Base-by-base conservation (phyloP, 495 filamentous ascomycete species). In the Ramalina peruviana region DNA sequence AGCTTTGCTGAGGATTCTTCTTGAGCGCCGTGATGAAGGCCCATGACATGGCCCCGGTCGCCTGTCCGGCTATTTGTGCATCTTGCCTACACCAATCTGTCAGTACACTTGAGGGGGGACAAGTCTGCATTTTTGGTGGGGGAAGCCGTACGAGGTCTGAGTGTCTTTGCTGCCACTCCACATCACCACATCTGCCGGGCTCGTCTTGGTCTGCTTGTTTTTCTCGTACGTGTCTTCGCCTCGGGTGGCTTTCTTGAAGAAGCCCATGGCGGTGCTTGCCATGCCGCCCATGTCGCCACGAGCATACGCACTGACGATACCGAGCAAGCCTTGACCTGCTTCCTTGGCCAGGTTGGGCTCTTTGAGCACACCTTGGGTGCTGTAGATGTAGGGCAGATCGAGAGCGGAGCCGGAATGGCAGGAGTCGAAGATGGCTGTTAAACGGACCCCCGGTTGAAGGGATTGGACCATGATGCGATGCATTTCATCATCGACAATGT, bases 361-460 rank as follows among this genome's bases (percentile, higher is more conserved):
- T 68, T 98, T 98, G 74, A 97, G 85, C 27, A 96, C 76, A 64
- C 92, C 92, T 58, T 83, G 78, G 20, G 89, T 96, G 54, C 85
- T 90, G 75, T 98, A 98, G 65, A 98, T 83, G 70, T 96, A 98
- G 30, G 92, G 92, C 25, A 98, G 76, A 62, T 98, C 92, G 58
- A 98, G 75, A 6, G 89, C 92, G 7, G 92, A 94, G 55, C 92
- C 92, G 3, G 89, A 95, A 67, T 98, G 92, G 70, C 92, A 98
- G n/a, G 89, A 95, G 68, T 98, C 92, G 71, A 98, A 98, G 64
- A 98, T 97, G 40, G 92, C 92, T 1, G 92, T 98, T 46, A 98
- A 72, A 33, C 92, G 81, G 20, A 95, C 90, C 51, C 92, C 92
- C 11, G 85, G 74, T 55, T 75, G 74, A 13, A 98, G 72, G 9